A percentile compares a stretch with the other conserved stretches of the same genome.
Evolutionary conservation across 169 alveolate species (phyloP).

Genomic region (Hammondia hammondi): DNA sequence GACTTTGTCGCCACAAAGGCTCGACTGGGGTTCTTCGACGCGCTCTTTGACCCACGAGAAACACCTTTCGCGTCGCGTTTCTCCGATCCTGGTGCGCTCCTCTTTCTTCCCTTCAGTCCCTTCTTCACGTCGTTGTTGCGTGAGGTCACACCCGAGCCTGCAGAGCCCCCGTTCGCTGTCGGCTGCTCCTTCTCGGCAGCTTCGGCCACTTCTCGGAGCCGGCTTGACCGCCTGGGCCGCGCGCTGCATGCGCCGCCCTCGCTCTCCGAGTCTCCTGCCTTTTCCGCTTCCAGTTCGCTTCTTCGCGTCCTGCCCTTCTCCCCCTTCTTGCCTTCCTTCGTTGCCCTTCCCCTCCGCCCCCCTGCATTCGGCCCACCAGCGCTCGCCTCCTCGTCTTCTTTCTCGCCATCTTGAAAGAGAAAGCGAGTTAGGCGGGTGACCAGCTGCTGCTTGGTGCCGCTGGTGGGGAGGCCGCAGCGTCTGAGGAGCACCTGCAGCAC

Average conservation of each 20-base stretch:
- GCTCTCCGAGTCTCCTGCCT: background rate
- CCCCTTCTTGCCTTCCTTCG: background rate
- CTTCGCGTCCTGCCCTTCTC: background rate
- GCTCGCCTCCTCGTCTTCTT: background rate
- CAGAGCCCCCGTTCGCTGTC: background rate
- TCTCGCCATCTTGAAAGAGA: background rate
- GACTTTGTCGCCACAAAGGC: too few species aligned
- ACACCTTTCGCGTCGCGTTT: background rate
- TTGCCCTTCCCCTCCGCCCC: background rate
- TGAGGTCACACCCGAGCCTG: background rate
- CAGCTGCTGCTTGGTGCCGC: slow-evolving; percentile 38
- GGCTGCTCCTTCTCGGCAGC: background rate
- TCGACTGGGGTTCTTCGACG: too few species aligned
- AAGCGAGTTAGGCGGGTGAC: background rate
- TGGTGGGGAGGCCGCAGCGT: slow-evolving; percentile 35
- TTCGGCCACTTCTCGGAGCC: background rate
- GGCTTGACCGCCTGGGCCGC: background rate
- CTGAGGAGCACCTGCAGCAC: slow-evolving; percentile 48
- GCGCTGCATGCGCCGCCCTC: background rate
- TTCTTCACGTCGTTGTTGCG: background rate
- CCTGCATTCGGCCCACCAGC: background rate
- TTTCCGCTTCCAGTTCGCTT: background rate
- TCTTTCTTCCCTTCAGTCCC: slow-evolving; percentile 43
- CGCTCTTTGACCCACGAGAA: too few species aligned
- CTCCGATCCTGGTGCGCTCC: background rate